Evolutionary conservation across 805 yeast species (phyloP), one percentile per base, ranked within the genome.

Genomic region (Blastobotrys peoriensis): DNA sequence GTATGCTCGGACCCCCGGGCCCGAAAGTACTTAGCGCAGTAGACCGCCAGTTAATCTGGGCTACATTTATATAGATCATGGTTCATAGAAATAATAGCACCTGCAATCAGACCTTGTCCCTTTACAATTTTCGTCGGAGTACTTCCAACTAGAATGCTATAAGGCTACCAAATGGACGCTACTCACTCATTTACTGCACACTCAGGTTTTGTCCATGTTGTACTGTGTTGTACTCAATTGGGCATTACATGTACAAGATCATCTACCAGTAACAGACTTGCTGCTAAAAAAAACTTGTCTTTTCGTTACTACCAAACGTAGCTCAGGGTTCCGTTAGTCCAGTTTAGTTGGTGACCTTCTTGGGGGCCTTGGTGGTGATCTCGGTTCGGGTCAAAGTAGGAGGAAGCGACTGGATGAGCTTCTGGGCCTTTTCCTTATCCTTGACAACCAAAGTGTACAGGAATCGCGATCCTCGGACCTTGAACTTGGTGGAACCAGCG

Each of bases 361-460:
- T 55, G 41, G 56, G 57, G 33, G 42, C 46, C 54, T 53, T 54
- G 50, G 50, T 56, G 44, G 51, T 45, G 50, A 60, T 52, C 48
- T 52, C 54, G 45, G 54, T 54, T 40, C 60, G 58, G 45, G 51
- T 52, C 33, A 63, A 54, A 41, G 66, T 62, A 70, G 98, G 95
- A 72, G 98, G 97, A 66, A 93, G 79, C 66, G 98, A 85, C 79
- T 89, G 96, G 68, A 86, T 82, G 76, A 93, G 81, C 80, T 93
- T 93, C 83, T 86, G 81, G 66, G 98, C 98, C 81, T 88, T 89
- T 72, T 86, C 83, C 66, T 87, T 84, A 73, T 93, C 98, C 77
- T 84, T 80, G 66, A 93, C 91, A 62, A 85, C 85, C 73, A 91
- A 79, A 63, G 98, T 93, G 86, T 93, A 93, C 68, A 87, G 81